Conservation (phyloP, 129 eudicot genomes). For the Lactuca saligna region DNA sequence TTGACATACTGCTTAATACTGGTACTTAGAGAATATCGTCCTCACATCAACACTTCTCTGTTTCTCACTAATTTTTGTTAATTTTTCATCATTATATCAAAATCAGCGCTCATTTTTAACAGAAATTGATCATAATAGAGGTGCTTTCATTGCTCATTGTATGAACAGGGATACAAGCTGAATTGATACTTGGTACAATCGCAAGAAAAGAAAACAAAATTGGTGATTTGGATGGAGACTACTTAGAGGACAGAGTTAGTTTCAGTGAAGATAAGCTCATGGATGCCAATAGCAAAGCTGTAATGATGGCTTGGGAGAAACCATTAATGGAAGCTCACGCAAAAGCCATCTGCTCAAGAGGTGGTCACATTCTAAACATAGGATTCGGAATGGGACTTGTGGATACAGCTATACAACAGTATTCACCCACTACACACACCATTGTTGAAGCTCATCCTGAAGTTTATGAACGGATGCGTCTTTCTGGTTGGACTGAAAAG, state of each 20-base stretch:
- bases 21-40: constrained; percentile 33
- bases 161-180: constrained; percentile 79
- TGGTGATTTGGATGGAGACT: constrained; percentile 51
- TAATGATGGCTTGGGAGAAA: constrained; percentile 99
- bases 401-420: constrained; percentile 86
- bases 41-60: not conserved
- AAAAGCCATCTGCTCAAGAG: constrained; percentile 78
- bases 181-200: constrained; percentile 86
- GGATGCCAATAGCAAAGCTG: constrained; percentile 90
- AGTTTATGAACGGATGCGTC: constrained; percentile 76
- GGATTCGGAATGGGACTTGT: constrained; percentile 99
- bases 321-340: constrained; percentile 99
- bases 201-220: constrained; percentile 64
- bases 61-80: not conserved
- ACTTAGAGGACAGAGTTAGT: constrained; percentile 84
- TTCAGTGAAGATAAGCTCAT: constrained; percentile 96
- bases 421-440: constrained; percentile 63
- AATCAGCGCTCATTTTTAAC: constrained; percentile 1
- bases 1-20: constrained; percentile 73
- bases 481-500: constrained; percentile 80
- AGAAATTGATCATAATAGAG: not conserved
- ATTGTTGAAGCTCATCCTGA: constrained; percentile 96
- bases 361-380: constrained; percentile 78
- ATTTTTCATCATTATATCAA: not conserved
- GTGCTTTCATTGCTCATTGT: not conserved